These are phyloP conservation scores for Alternaria conjuncta DNA, from an alignment of 2,329 filamentous ascomycete genomes.

Conservation along the genomic window DNA sequence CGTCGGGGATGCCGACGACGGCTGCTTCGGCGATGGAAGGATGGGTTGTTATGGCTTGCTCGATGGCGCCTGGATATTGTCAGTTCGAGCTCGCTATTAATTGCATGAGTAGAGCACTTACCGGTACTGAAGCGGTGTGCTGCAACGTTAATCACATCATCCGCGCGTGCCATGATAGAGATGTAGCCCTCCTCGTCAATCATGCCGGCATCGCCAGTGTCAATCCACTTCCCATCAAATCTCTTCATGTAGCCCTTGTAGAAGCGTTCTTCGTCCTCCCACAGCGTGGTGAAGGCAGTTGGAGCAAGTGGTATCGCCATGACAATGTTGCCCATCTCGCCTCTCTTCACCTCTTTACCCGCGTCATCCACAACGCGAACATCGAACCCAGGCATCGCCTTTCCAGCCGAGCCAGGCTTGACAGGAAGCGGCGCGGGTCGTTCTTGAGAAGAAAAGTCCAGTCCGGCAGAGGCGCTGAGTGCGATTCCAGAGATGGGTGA, in stretches of 20 bases:
- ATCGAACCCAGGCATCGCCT: slow-evolving; percentile 90
- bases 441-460: slow-evolving; percentile 56
- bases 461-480: slow-evolving; percentile 67
- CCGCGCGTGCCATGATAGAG: slow-evolving; percentile 68
- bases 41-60: slow-evolving; percentile 87
- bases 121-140: slow-evolving; percentile 89
- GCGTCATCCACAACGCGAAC: slow-evolving; percentile 83
- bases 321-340: slow-evolving; percentile 90
- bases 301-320: slow-evolving; percentile 82
- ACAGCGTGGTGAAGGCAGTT: slow-evolving; percentile 83
- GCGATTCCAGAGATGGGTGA: slow-evolving; percentile 72
- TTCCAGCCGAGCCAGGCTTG: slow-evolving; percentile 86
- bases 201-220: slow-evolving; percentile 90
- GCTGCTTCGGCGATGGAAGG: slow-evolving; percentile 81
- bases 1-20: slow-evolving; percentile 84
- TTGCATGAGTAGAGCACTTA: slow-evolving; percentile 48
- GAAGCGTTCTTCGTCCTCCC: slow-evolving; percentile 85
- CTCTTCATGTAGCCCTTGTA: slow-evolving; percentile 84
- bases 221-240: slow-evolving; percentile 82
- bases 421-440: slow-evolving; percentile 62
- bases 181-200: slow-evolving; percentile 76
- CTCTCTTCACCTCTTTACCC: slow-evolving; percentile 72
- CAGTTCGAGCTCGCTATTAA: not conserved
- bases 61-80: slow-evolving; percentile 71
- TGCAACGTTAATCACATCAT: slow-evolving; percentile 96